A percentile compares a stretch with the other conserved stretches of the same genome.
Conservation (phyloP, 441 rosid genomes). For the Macaranga tanarius region DNA sequence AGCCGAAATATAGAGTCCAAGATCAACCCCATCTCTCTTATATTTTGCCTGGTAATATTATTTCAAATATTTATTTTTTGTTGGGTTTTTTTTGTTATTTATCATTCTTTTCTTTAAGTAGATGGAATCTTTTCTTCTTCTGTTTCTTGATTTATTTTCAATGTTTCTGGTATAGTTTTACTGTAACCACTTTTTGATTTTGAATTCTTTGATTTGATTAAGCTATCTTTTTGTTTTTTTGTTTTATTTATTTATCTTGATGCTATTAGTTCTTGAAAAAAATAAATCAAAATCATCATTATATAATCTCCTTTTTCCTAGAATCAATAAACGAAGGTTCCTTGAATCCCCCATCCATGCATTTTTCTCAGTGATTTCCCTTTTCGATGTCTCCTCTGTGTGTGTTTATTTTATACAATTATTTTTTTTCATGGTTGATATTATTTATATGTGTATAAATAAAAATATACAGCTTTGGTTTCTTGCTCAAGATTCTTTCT, state of each 20-base stretch:
- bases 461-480: background rate
- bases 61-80: too few relatives aligned
- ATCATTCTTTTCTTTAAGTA: too few relatives aligned
- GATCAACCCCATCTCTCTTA: background rate
- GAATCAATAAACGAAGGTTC: constrained; percentile 30
- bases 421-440: too few relatives aligned
- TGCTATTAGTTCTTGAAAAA: background rate
- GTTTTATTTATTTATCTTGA: background rate
- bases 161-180: background rate
- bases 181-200: background rate
- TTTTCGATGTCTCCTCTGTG: constrained; percentile 27
- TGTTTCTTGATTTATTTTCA: too few relatives aligned
- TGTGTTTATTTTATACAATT: background rate
- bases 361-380: constrained; percentile 21
- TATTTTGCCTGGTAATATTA: background rate
- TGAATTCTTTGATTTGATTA: background rate
- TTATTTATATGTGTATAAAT: too few relatives aligned
- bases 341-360: constrained; percentile 24
- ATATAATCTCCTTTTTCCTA: background rate
- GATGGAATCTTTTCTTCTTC: too few relatives aligned
- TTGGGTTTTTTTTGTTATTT: too few relatives aligned
- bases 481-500: background rate
- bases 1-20: background rate
- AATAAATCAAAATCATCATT: background rate
- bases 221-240: background rate